A percentile compares a stretch with the other conserved stretches of the same genome.
These are phyloP conservation scores for Phytophthora boehmeriae DNA, from an alignment of 352 stramenopile species.

Conservation along the genomic window DNA sequence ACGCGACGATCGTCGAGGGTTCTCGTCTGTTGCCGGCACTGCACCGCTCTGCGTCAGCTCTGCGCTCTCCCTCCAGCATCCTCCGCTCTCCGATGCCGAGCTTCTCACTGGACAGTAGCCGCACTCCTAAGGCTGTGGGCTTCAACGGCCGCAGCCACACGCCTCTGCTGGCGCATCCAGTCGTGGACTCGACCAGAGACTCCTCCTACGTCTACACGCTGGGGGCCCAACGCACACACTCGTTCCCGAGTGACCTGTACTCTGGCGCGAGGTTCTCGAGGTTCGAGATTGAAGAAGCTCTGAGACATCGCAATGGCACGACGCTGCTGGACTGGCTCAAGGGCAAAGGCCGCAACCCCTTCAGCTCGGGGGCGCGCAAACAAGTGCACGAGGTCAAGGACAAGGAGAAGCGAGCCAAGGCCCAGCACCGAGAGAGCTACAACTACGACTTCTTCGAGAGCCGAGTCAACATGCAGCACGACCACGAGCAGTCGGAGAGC, in stretches of 20 bases:
- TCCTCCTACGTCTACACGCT: conserved; percentile 40
- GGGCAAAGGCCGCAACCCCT: conserved; percentile 41
- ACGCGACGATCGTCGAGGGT: conserved; percentile 21
- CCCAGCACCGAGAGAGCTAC: conserved; percentile 86
- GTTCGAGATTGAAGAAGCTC: conserved; percentile 80
- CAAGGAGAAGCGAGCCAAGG: conserved; percentile 78
- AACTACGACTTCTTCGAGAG: conserved; percentile 91
- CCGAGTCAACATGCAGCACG: conserved; percentile 86
- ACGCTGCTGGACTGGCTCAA: conserved; percentile 76
- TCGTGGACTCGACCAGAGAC: conserved; percentile 10
- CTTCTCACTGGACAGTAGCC: conserved; percentile 23
- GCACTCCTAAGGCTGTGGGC: conserved; percentile 16
- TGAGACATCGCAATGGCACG: conserved; percentile 65
- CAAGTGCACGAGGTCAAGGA: conserved; percentile 53
- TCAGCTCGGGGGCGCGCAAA: conserved; percentile 32
- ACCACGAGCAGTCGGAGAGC: conserved; percentile 83
- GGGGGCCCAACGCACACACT: conserved; percentile 74
- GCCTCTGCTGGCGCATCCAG: conserved; percentile 7
- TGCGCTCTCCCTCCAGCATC: conserved; percentile 43
- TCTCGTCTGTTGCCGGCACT: conserved; percentile 18
- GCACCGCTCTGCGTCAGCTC: conserved; percentile 29
- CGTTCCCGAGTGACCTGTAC: conserved; percentile 80
- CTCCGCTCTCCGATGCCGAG: conserved; percentile 41
- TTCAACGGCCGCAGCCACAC: conserved; percentile 12
- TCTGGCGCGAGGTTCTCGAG: conserved; percentile 70